phyloP scores from a whole-genome alignment of 2,329 filamentous ascomycete species.

The Diaporthe longicolla region DNA sequence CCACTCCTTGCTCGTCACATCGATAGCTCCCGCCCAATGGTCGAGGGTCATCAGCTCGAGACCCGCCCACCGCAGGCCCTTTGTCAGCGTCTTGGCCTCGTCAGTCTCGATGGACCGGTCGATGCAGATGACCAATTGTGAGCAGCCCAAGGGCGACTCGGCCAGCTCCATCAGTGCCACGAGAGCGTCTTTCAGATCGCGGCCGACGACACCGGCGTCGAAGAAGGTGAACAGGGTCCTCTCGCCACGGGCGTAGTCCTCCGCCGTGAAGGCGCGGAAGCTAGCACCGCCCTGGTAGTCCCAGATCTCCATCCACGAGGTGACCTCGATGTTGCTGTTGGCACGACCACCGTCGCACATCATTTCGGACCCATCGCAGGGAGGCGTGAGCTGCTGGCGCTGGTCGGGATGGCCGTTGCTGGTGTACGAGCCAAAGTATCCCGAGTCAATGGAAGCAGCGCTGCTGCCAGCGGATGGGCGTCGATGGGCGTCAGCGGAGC shows the following conservation, averaged over 20 bases:
- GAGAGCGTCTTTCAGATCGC: constrained; percentile 90
- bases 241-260: constrained; percentile 65
- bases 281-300: constrained; percentile 88
- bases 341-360: constrained; percentile 46
- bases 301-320: constrained; percentile 82
- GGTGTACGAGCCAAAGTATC: constrained; percentile 45
- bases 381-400: constrained; percentile 58
- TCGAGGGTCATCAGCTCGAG: constrained; percentile 88
- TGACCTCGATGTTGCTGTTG: constrained; percentile 56
- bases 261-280: constrained; percentile 88
- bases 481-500: constrained; percentile 24
- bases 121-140: constrained; percentile 83
- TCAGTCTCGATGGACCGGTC: constrained; percentile 77
- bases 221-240: constrained; percentile 92
- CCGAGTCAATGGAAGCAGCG: constrained; percentile 40
- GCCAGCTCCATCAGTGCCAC: constrained; percentile 93
- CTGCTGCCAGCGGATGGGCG: constrained; percentile 39
- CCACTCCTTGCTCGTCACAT: constrained; percentile 83
- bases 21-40: constrained; percentile 75
- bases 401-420: constrained; percentile 45
- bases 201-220: constrained; percentile 76
- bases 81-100: constrained; percentile 77
- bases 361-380: constrained; percentile 57
- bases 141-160: constrained; percentile 81
- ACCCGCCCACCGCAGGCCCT: constrained; percentile 92